Evolutionary conservation across 129 eudicot species (phyloP), one percentile per base, ranked within the genome.

Genomic region (Deinandra increscens): DNA sequence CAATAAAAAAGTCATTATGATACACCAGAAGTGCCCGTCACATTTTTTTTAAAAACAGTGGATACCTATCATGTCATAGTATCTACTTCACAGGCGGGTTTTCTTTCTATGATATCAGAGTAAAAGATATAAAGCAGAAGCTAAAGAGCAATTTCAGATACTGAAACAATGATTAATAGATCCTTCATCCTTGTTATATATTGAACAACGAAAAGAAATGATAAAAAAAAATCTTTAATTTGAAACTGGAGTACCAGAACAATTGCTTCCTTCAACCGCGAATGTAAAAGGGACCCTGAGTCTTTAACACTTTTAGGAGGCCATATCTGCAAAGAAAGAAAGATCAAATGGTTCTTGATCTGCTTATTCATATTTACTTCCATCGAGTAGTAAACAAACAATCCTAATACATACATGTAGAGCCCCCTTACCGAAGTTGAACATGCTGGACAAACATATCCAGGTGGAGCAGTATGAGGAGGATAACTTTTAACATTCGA

Each of bases 261-360:
- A 66, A 94, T 85, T 60, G 97, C 93, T 71, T 89, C 97, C 76
- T 85, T 94, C 71, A 89, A 81, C 81, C 69, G 84, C 14, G 93
- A 85, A 76, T 89, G 99, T 71, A 94, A 88, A 36, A 78, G 87
- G 11, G 99, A 94, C 15, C 91, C 97, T 1, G 93, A 94, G 82
- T 94, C 99, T 83, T 94, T 94, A 23, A 94, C 87, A 82, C 87
- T 87, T 84, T 94, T 94, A 17, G 97, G 97, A 77, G 99, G 97
- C 99, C 99, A 94, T 80, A 94, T 89, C 99, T 94, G 77, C 80
- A 81, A 17, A 29, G 11, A 34, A 17, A 29, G 11, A 34, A 69
- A 73, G 70, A 70, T 37, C 72, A 46, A 23, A 43, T 51, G 50
- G 19, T 37, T 45, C 11, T 23, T 39, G n/a, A 60, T 56, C 19